A percentile compares a stretch with the other conserved stretches of the same genome.
These are phyloP conservation scores for Aureobasidium vineae DNA, from an alignment of 2,329 filamentous ascomycete genomes.

Conservation along the genomic window DNA sequence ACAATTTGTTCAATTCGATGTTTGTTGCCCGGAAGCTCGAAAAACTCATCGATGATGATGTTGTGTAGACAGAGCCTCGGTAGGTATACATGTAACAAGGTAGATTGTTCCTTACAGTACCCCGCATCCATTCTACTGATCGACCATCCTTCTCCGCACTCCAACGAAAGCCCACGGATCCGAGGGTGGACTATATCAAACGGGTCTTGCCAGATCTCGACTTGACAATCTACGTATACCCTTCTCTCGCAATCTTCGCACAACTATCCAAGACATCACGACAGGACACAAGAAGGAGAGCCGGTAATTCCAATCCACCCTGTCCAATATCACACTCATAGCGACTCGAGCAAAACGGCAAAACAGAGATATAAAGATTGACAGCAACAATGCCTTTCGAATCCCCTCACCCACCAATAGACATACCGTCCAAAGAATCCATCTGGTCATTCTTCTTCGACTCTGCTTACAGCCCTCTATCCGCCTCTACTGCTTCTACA, in stretches of 20 bases:
- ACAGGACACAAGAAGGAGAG: neutral
- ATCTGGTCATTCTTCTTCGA: slow-evolving; percentile 64
- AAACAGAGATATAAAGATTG: neutral
- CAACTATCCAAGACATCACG: neutral
- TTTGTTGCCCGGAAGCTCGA: no score
- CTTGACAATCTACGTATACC: neutral
- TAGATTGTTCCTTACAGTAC: neutral
- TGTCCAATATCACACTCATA: neutral
- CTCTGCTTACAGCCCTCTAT: slow-evolving; percentile 38
- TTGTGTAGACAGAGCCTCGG: neutral
- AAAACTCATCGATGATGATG: no score
- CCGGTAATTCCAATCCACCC: neutral
- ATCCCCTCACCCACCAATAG: slow-evolving; percentile 42
- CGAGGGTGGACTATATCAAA: neutral
- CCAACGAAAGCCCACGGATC: neutral
- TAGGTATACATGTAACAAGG: neutral
- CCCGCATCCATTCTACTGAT: neutral
- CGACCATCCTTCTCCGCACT: neutral
- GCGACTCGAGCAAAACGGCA: no score
- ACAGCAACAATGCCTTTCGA: slow-evolving; percentile 37
- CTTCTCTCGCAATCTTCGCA: neutral
- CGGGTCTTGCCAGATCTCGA: neutral
- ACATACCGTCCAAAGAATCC: slow-evolving; percentile 53
- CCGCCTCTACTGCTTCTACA: slow-evolving; percentile 41
- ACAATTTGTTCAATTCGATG: no score